Base-by-base conservation (phyloP, 176 grass and related monocot species). In the Avena eriantha region DNA sequence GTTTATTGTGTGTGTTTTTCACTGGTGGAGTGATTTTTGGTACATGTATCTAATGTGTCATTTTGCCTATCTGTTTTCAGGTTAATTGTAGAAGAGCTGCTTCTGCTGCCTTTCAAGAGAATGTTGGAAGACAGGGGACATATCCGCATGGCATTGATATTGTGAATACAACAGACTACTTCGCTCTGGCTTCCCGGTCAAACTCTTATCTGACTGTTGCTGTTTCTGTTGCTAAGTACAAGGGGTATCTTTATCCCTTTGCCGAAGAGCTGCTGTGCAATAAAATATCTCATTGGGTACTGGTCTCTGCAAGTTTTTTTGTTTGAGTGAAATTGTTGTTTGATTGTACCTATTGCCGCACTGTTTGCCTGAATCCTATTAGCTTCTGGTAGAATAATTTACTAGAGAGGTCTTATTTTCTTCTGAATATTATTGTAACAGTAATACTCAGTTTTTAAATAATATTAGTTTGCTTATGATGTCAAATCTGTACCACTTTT, bases 71-170 rank as follows among this genome's bases (percentile, higher is more conserved):
- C 63, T 86, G 21, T 83, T 89, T 49, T 50, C 87, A 98, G 96
- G 96, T 98, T 39, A 98, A 96, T 84, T 96, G 93, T 72, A 96
- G 96, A 96, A 96, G 96, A 92, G 96, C 96, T 74, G 93, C 96
- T 87, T 98, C 96, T 59, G 96, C 96, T 84, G 96, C 96, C 57
- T 96, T 98, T 96, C 96, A 98, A 87, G 96, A 98, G 92, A 98
- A 98, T 89, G 96, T 98, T 85, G 96, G 96, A 88, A 95, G 96
- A 67, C 96, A 94, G 66, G 96, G 93, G 69, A 92, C 83, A 76
- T 98, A 94, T 86, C 85, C 88, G 31, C 91, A 94, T 49, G 96
- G 96, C 92, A 98, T 98, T 84, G 90, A 98, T 76, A 94, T 96
- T 68, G 96, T 98, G 80, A 98, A 96, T 88, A 80, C 91, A 79